Conservation (phyloP, 345 rosid genomes). For the Limnanthes douglasii region DNA sequence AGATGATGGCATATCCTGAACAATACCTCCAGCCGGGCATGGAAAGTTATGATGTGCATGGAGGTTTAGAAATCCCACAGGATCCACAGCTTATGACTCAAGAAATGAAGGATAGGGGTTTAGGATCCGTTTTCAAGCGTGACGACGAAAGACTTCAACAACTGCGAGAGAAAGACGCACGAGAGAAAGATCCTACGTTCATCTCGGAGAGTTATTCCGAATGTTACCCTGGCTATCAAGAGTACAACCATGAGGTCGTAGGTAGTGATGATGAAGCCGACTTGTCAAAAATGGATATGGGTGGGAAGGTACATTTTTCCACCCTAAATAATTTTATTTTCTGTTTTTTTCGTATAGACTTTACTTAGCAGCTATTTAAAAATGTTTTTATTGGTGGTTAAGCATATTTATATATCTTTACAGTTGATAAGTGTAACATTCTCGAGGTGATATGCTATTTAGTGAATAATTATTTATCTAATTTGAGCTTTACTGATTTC, state of each 20-base stretch:
- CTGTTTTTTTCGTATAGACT: too few relatives aligned
- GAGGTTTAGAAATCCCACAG: conserved; percentile 19
- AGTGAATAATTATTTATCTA: too few relatives aligned
- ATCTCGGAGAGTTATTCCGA: conserved; percentile 95
- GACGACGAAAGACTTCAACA: conserved; percentile 96
- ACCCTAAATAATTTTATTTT: too few relatives aligned
- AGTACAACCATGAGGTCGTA: conserved; percentile 80
- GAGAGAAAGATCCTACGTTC: conserved; percentile 91
- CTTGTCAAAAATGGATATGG: conserved; percentile 97
- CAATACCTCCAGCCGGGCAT: conserved; percentile 65
- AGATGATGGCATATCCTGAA: conserved; percentile 58
- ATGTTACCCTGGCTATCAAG: conserved; percentile 98
- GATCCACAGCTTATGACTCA: conserved; percentile 94
- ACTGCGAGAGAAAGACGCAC: conserved; percentile 72
- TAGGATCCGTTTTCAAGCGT: conserved; percentile 96
- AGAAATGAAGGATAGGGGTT: conserved; percentile 96
- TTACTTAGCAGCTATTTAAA: too few relatives aligned
- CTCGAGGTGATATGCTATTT: too few relatives aligned
- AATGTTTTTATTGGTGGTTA: not conserved
- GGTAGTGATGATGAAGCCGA: conserved; percentile 96
- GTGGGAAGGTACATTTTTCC: conserved; percentile 62
- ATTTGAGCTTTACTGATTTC: too few relatives aligned
- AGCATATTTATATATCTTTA: not conserved
- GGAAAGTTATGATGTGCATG: conserved; percentile 51
- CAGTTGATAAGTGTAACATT: conserved; percentile 8